phyloP scores from a whole-genome alignment of 352 stramenopile species.

The Phytophthora foliorum region DNA sequence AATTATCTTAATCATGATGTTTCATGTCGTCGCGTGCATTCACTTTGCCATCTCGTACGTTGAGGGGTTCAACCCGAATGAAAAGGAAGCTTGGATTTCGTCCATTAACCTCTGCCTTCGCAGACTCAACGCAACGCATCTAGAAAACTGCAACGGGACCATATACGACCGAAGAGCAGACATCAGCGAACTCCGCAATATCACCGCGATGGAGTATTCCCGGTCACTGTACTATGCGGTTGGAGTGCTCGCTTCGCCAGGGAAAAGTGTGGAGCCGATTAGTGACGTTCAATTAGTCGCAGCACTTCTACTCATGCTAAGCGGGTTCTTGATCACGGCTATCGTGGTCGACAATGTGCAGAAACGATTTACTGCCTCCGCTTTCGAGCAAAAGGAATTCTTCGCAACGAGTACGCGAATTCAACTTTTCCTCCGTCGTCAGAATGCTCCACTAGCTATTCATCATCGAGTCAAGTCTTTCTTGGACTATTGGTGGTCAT shows the following conservation, averaged over 20 bases:
- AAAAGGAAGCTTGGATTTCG: conserved; percentile 40
- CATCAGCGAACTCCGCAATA: conserved; percentile 18
- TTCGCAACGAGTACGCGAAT: conserved; percentile 55
- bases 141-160: conserved; percentile 16
- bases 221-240: conserved; percentile 53
- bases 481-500: conserved; percentile 73
- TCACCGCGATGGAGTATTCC: conserved; percentile 40
- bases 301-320: conserved; percentile 55
- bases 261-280: conserved; percentile 51
- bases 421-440: conserved; percentile 57
- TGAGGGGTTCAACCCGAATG: conserved; percentile 38
- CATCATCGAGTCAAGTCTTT: conserved; percentile 65
- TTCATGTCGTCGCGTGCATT: conserved; percentile 59
- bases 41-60: conserved; percentile 43
- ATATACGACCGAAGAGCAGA: conserved; percentile 8
- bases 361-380: conserved; percentile 56
- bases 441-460: conserved; percentile 54
- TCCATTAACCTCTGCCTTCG: conserved; percentile 30
- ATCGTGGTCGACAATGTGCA: conserved; percentile 62
- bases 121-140: conserved; percentile 22
- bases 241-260: conserved; percentile 45
- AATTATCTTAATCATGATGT: conserved; percentile 49
- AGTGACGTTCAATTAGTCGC: conserved; percentile 43
- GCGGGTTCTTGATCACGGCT: conserved; percentile 42
- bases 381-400: conserved; percentile 68